Base-by-base conservation (phyloP, 306 rosid genomes). In the Pyrus betulifolia region DNA sequence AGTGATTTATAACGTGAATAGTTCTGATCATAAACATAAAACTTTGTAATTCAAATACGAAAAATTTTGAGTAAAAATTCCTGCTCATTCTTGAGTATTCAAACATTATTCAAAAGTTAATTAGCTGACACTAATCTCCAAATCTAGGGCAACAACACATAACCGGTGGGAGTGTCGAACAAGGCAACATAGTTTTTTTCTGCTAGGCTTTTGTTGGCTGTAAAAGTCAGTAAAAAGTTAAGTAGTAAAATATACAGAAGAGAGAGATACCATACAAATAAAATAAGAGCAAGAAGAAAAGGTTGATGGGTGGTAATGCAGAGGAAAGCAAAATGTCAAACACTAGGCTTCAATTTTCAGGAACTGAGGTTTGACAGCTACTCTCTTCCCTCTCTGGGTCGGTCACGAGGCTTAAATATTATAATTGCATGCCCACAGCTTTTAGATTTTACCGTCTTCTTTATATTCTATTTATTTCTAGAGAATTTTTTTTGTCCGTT, bases 301-400 rank as follows among this genome's bases (percentile, higher is more conserved):
- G 80, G 93, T 72, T 80, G 84, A 45, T 18, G 69, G 31, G 70
- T n/a, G 35, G 81, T 76, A 85, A 81, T 80, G 79, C 81, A 82
- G 88, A 80, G 85, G 88, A 84, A 88, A 89, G 98, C 96, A 93
- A 93, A 88, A 93, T 89, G 98, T 91, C 98, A 93, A 89, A 89
- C 92, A 5, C 97, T 81, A 88, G 80, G 84, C 73, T 81, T 85
- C 83, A 77, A 66, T 77, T 86, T 86, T 83, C 77, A 78, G 82
- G 86, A 84, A 82, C 87, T 66, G 79, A 76, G 82, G 77, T 84
- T 86, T 80, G 96, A 83, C 88, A 88, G 87, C 89, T 70, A 75
- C 33, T 30, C 71, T 60, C 73, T 60, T 74, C 82, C 75, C 89
- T 68, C 35, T 7, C 49, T 5, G 44, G 68, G 22, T 63, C 3